A percentile compares a stretch with the other conserved stretches of the same genome.
Evolutionary conservation across 1,284 basidiomycete genomes (phyloP).

Genomic region (Cutaneotrichosporon daszewskae): DNA sequence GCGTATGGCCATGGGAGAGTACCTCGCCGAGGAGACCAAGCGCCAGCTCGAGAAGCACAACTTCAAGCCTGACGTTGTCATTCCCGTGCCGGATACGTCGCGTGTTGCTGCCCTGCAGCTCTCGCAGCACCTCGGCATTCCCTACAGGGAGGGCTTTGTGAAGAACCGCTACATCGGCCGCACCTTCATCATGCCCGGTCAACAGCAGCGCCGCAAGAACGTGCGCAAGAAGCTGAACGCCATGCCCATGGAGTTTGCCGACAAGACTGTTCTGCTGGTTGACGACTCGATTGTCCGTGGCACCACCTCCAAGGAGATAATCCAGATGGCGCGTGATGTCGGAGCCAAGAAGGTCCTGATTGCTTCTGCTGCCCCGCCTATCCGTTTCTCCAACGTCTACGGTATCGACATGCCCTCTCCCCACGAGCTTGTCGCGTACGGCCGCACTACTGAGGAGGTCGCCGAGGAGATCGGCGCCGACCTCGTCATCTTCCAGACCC

Average conservation of each 20-base stretch:
- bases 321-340: slow-evolving; percentile 99
- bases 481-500: slow-evolving; percentile 94
- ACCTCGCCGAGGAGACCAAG: slow-evolving; percentile 80
- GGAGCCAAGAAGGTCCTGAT: slow-evolving; percentile 97
- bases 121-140: slow-evolving; percentile 81
- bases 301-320: slow-evolving; percentile 97
- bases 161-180: slow-evolving; percentile 98
- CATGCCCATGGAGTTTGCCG: slow-evolving; percentile 96
- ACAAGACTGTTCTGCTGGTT: slow-evolving; percentile 90
- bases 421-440: slow-evolving; percentile 85
- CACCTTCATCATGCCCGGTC: slow-evolving; percentile 99
- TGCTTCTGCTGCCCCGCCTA: slow-evolving; percentile 82
- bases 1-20: slow-evolving; percentile 99
- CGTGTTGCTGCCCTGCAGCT: slow-evolving; percentile 92
- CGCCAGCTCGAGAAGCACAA: slow-evolving; percentile 65
- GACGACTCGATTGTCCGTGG: slow-evolving; percentile 99
- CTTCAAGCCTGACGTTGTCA: slow-evolving; percentile 84
- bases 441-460: slow-evolving; percentile 68
- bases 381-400: slow-evolving; percentile 88
- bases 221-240: slow-evolving; percentile 95
- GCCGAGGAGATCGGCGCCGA: slow-evolving; percentile 88
- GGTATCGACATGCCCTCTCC: slow-evolving; percentile 99
- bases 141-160: slow-evolving; percentile 97
- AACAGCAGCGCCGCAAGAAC: slow-evolving; percentile 81
- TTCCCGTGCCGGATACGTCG: slow-evolving; percentile 96